Percentiles rank a stretch among this genome's conserved stretches.
These are phyloP conservation scores for Gymnopilus junonius DNA, from an alignment of 768 basidiomycete genomes.

Conservation along the genomic window DNA sequence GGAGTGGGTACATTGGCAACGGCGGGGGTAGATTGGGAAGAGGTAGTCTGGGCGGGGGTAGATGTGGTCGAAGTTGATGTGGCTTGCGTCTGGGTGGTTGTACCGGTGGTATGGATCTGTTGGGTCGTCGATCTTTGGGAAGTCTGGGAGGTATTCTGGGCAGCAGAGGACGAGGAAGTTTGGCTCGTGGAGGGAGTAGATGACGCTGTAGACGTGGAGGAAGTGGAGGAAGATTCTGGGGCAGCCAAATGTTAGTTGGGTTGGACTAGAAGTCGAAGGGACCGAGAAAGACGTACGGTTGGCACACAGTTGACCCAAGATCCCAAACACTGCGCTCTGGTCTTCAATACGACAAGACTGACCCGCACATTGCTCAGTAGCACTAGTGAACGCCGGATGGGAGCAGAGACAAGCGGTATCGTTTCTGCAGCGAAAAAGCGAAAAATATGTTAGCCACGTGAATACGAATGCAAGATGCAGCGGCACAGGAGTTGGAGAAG, in stretches of 20 bases:
- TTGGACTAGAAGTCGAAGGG: neutral
- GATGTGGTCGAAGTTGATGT: neutral
- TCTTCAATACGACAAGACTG: conserved; percentile 5
- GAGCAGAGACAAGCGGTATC: conserved; percentile 9
- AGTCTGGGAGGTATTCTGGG: neutral
- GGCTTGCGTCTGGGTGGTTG: neutral
- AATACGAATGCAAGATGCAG: neutral
- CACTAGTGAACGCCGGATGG: neutral
- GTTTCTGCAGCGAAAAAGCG: neutral
- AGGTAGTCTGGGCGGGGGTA: neutral
- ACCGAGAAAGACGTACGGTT: conserved; percentile 1
- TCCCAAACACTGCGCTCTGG: neutral
- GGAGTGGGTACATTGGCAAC: neutral
- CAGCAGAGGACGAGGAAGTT: neutral
- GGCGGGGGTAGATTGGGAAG: neutral
- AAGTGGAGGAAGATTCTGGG: neutral
- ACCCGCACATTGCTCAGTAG: conserved; percentile 4
- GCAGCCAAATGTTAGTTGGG: neutral
- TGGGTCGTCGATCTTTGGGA: neutral
- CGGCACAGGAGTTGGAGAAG: neutral
- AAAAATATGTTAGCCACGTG: neutral
- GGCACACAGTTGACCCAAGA: neutral
- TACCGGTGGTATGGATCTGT: neutral
- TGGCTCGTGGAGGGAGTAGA: neutral
- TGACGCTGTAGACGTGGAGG: neutral